A percentile compares a stretch with the other conserved stretches of the same genome.
phyloP scores from a whole-genome alignment of 345 rosid species.

The Gossypium herbaceum region DNA sequence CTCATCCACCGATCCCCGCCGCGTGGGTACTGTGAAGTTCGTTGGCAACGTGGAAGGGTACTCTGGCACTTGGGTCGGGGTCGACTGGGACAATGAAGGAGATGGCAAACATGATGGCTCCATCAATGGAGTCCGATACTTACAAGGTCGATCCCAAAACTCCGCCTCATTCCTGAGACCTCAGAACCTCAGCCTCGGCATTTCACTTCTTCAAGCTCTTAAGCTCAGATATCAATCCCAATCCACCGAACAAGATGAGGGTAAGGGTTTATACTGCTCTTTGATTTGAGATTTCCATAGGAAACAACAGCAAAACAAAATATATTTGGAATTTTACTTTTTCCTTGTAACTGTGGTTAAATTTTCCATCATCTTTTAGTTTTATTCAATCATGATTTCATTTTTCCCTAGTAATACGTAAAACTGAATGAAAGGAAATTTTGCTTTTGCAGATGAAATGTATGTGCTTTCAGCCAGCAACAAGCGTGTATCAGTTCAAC shows the following conservation, averaged over 20 bases:
- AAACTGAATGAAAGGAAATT: neutral
- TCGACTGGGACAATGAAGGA: constrained; percentile 75
- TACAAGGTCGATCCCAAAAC: constrained; percentile 45
- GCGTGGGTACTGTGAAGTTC: constrained; percentile 70
- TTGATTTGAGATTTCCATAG: neutral
- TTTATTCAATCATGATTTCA: neutral
- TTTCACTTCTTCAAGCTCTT: constrained; percentile 68
- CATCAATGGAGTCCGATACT: constrained; percentile 65
- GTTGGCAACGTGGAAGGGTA: constrained; percentile 62
- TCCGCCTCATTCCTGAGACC: constrained; percentile 76
- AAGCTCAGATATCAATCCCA: constrained; percentile 54
- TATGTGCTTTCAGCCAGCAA: constrained; percentile 82
- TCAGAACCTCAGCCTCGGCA: constrained; percentile 59
- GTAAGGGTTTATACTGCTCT: constrained; percentile 26
- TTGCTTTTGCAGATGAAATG: constrained; percentile 70
- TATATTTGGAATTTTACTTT: neutral
- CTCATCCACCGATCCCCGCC: constrained; percentile 51
- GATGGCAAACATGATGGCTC: constrained; percentile 82
- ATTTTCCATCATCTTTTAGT: neutral
- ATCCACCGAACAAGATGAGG: constrained; percentile 73
- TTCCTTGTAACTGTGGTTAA: neutral
- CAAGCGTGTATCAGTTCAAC: constrained; percentile 65
- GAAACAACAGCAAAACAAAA: neutral
- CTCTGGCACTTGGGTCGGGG: constrained; percentile 72
- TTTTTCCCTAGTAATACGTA: neutral